Base-by-base conservation (phyloP, 371 early-diverging fungal genomes). In the Lichtheimia ornata region DNA sequence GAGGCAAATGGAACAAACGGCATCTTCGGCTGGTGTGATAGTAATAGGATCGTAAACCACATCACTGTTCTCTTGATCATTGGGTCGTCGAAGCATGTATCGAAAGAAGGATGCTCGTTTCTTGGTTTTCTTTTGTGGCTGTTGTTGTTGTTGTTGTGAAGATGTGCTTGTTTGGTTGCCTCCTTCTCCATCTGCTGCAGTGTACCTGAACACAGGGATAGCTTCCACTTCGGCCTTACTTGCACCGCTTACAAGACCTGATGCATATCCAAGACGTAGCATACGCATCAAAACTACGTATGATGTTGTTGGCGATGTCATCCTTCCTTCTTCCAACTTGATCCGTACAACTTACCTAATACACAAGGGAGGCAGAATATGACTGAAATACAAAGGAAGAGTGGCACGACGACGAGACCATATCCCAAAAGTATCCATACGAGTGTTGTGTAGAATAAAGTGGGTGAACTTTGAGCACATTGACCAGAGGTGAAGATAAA, bases 401-500 rank as follows among this genome's bases (percentile, higher is more conserved):
- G 59, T 11, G 90, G 89, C 12, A 90, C 64, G 3, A 84, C 59
- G 35, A 91, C 72, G 25, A 87, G 76, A 45, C 88, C 55, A 53
- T 91, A 91, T 3, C 90, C 89, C 13, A 90, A 45, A 9, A 88
- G 50, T 51, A 91, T 75, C 82, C 84, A 84, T 30, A 79, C 72
- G 5, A 90, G 64, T 2, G 87, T 76, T 0, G 81, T 71, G 50
- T 82, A 83, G 56, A 83, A 89, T 5, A 90, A 71, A 9, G 65
- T 62, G 1, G 84, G 84, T 42, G 88, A 84, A 18, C 54, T 56
- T 0, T 42, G 14, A 7, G 74, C 65, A 64, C 86, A 88, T 11
- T 65, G 50, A 1, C 69, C 68, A 9, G 74, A 66, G 2, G 84
- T 75, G 60, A 89, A 90, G 20, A 88, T 58, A 40, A 88, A 79